Percentiles rank a stretch among this genome's conserved stretches.
These are phyloP conservation scores for Rhizoctonia solani DNA, from an alignment of 1,284 basidiomycete genomes.

Conservation along the genomic window DNA sequence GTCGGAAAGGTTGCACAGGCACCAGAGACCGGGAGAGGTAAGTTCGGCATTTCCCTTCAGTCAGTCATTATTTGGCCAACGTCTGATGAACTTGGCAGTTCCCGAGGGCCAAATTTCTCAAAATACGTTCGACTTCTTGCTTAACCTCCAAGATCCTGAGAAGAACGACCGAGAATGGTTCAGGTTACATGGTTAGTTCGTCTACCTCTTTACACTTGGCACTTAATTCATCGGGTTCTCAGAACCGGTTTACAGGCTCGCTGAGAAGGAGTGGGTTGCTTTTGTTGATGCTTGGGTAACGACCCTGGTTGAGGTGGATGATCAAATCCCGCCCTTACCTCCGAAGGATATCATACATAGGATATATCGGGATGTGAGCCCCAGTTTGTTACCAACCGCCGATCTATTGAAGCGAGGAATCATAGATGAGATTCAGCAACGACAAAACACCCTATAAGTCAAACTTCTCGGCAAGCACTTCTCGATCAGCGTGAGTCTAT, in stretches of 20 bases:
- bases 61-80: neutral
- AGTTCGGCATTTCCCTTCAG: constrained; percentile 40
- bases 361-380: constrained; percentile 78
- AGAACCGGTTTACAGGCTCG: constrained; percentile 82
- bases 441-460: constrained; percentile 93
- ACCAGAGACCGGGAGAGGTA: constrained; percentile 79
- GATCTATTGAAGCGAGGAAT: constrained; percentile 2
- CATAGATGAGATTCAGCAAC: constrained; percentile 86
- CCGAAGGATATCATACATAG: constrained; percentile 83
- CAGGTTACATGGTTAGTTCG: constrained; percentile 64
- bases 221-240: constrained; percentile 26
- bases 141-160: constrained; percentile 68
- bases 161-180: constrained; percentile 91
- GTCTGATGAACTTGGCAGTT: constrained; percentile 52
- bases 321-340: constrained; percentile 80
- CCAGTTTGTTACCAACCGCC: neutral
- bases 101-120: constrained; percentile 83
- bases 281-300: constrained; percentile 74
- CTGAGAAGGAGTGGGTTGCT: constrained; percentile 85
- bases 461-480: constrained; percentile 75
- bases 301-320: constrained; percentile 69
- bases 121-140: constrained; percentile 81
- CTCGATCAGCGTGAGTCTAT: too few relatives aligned
- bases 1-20: constrained; percentile 72
- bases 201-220: neutral